phyloP scores from a whole-genome alignment of 139 green algal species.

The Chlorella sp. region DNA sequence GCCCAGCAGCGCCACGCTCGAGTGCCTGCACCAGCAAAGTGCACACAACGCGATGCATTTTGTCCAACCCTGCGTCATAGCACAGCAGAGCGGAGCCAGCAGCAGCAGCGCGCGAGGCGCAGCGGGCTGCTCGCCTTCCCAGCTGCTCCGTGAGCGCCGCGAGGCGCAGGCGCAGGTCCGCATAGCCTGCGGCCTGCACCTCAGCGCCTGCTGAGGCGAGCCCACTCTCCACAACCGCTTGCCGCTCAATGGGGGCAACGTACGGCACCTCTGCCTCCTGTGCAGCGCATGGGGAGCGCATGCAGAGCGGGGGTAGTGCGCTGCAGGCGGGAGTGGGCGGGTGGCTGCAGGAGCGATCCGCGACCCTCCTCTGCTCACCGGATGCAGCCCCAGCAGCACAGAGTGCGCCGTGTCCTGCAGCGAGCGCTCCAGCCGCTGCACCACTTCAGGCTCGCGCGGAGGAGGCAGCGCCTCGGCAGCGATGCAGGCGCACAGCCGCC shows the following conservation, averaged over 20 bases:
- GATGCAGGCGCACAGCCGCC: neutral
- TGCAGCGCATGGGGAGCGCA: neutral
- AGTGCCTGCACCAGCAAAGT: neutral
- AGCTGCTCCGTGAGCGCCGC: neutral
- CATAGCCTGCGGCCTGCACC: neutral
- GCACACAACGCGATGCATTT: no score
- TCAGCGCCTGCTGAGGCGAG: neutral
- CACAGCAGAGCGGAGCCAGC: no score
- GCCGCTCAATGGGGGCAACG: neutral
- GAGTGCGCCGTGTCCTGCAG: constrained; percentile 16
- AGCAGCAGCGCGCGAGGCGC: neutral
- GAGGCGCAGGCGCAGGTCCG: neutral
- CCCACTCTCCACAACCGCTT: neutral
- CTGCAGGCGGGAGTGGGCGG: neutral
- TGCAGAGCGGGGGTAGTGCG: no score
- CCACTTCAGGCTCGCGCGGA: neutral
- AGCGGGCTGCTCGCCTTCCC: neutral
- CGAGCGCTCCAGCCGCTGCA: neutral
- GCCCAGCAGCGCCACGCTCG: neutral
- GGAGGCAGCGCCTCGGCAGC: neutral
- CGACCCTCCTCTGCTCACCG: neutral
- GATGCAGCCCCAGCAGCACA: constrained; percentile 10
- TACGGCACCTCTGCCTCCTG: constrained; percentile 1
- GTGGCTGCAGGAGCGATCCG: neutral
- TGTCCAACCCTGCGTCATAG: no score